phyloP scores from a whole-genome alignment of 805 yeast species.

The Metschnikowia gelsemii region DNA sequence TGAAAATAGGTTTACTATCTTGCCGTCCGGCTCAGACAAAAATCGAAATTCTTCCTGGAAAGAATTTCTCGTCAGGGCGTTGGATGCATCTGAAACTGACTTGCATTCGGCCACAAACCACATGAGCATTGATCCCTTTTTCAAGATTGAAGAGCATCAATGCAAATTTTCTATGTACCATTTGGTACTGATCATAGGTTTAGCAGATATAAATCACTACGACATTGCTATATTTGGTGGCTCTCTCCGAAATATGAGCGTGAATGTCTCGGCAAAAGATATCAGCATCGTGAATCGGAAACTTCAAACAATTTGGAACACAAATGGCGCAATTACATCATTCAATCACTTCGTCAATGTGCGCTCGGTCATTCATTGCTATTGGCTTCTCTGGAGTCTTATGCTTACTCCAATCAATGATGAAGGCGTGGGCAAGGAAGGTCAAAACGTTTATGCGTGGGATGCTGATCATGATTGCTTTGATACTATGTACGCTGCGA shows the following conservation, averaged over 20 bases:
- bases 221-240: conserved; percentile 81
- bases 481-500: conserved; percentile 37
- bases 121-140: conserved; percentile 9
- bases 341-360: conserved; percentile 32
- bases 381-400: conserved; percentile 40
- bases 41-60: conserved; percentile 52
- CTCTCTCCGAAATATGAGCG: conserved; percentile 64
- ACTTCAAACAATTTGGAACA: conserved; percentile 33
- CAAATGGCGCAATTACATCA: conserved; percentile 9
- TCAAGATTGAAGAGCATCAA: conserved; percentile 24
- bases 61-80: conserved; percentile 63
- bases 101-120: conserved; percentile 20
- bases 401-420: conserved; percentile 30
- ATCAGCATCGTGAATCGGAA: conserved; percentile 34
- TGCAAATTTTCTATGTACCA: conserved; percentile 71
- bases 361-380: conserved; percentile 40
- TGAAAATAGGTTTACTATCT: conserved; percentile 48
- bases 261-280: conserved; percentile 38
- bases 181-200: conserved; percentile 62
- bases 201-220: conserved; percentile 66
- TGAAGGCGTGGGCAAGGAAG: conserved; percentile 15
- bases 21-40: conserved; percentile 23
- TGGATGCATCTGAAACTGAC: conserved; percentile 66
- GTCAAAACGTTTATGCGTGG: conserved; percentile 27
- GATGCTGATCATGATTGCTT: conserved; percentile 34